phyloP scores from a whole-genome alignment of 1,284 basidiomycete species.

The Fomitopsis pinicola region DNA sequence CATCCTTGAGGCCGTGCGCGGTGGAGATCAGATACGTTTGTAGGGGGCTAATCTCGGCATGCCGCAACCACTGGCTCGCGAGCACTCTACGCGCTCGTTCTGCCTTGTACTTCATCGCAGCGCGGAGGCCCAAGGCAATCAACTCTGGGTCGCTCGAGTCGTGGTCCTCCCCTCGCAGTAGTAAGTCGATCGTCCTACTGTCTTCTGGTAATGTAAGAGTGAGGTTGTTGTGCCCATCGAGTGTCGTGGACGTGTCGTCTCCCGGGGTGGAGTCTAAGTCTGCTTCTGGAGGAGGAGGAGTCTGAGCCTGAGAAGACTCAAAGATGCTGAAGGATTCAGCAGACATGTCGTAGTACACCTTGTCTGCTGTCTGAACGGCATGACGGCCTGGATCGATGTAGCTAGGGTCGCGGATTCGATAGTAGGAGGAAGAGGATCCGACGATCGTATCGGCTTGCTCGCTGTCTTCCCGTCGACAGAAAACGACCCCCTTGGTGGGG shows the following conservation, averaged over 20 bases:
- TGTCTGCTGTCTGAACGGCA: not conserved
- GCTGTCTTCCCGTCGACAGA: not conserved
- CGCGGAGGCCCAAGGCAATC: not conserved
- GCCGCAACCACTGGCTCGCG: not conserved
- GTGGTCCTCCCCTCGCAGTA: slow-evolving; percentile 38
- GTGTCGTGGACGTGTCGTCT: not conserved
- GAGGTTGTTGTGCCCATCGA: slow-evolving; percentile 7
- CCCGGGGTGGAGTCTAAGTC: not conserved
- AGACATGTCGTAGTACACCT: not conserved
- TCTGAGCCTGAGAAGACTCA: not conserved
- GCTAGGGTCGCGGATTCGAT: not conserved
- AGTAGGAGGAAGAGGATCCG: no score
- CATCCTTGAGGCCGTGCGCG: not conserved
- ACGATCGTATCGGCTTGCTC: no score
- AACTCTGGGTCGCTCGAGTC: not conserved
- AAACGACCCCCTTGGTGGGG: slow-evolving; percentile 16
- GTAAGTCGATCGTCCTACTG: slow-evolving; percentile 38
- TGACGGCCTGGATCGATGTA: not conserved
- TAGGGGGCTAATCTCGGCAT: not conserved
- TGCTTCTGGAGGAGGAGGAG: no score
- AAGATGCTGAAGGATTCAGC: not conserved
- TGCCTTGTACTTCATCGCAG: not conserved
- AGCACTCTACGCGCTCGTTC: not conserved
- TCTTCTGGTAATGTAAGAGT: slow-evolving; percentile 33
- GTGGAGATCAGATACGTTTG: not conserved